Base-by-base conservation (phyloP, 2,329 filamentous ascomycete genomes). In the Rhynchosporium secalis region DNA sequence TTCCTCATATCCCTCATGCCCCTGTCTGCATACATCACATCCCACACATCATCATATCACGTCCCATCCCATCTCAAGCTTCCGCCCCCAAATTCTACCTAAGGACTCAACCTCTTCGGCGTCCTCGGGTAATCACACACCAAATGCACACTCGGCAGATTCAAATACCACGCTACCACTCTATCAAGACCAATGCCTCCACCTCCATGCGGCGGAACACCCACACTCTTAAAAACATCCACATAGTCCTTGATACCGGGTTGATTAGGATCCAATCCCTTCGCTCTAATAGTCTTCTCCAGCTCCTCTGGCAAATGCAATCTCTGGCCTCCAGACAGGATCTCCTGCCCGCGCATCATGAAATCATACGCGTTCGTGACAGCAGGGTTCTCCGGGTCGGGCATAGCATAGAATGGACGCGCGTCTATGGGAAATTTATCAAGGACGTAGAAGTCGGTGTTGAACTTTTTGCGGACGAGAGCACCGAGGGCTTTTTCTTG, bases 381-480 rank as follows among this genome's bases (percentile, higher is more conserved):
- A 41, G 81, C 80, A 60, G 84, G 81, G 70, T 90, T 84, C 48
- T 83, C 79, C 2, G 85, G 84, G 72, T 90, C 90, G 59, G 90
- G 86, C 80, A 94, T 91, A 65, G 94, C 92, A 78, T 97, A 98
- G 78, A 96, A 96, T 4, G 94, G 94, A 36, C 95, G 86, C 26
- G 95, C 91, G 43, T 82, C 81, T 76, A 95, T 87, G 49, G 95
- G 95, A 82, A 96, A 99, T 78, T 98, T 95, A 81, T 98, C 94
- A 66, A 99, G 84, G 28, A 96, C 88, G 79, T 96, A 98, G 80
- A 98, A 98, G 79, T 99, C 95, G 64, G 92, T 95, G 74, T 89
- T 85, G 83, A 89, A 96, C 79, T 96, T 97, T 71, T 91, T 83
- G 62, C 91, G 88, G 68, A 98, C 86, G 54, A 98, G 82, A 31